Evolutionary conservation across 106 monocot genomes (phyloP).

Genomic region (Agapanthus africanus): DNA sequence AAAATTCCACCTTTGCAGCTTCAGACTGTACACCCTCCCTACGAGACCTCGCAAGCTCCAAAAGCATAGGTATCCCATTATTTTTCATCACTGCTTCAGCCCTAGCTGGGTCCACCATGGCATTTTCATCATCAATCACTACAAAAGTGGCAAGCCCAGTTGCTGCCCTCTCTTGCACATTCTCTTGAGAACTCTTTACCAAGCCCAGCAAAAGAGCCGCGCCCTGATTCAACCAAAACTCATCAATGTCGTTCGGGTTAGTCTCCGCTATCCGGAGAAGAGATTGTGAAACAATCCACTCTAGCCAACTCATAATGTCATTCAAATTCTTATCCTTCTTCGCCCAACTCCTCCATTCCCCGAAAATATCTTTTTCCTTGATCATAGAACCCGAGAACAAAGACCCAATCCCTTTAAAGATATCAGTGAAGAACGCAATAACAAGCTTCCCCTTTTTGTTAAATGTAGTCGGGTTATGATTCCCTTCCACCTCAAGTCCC

Average conservation of each 20-base stretch:
- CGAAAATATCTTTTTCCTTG: slow-evolving; percentile 2
- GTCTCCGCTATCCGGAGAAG: slow-evolving; percentile 72
- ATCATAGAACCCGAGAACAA: slow-evolving; percentile 21
- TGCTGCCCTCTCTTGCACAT: slow-evolving; percentile 92
- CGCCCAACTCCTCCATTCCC: background rate
- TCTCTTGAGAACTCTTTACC: slow-evolving; percentile 67
- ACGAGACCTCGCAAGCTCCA: slow-evolving; percentile 73
- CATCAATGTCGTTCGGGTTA: slow-evolving; percentile 49
- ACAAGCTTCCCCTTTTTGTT: slow-evolving; percentile 53
- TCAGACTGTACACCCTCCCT: slow-evolving; percentile 84
- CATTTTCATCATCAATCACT: slow-evolving; percentile 89
- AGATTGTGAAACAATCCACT: slow-evolving; percentile 77
- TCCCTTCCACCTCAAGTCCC: slow-evolving; percentile 41
- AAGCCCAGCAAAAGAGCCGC: slow-evolving; percentile 56
- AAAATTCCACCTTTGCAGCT: slow-evolving; percentile 73
- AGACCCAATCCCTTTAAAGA: slow-evolving; percentile 52
- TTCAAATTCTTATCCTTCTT: slow-evolving; percentile 30
- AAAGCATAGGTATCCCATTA: slow-evolving; percentile 77
- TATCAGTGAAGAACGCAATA: slow-evolving; percentile 45
- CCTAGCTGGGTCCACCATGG: slow-evolving; percentile 65
- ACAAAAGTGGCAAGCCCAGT: slow-evolving; percentile 89
- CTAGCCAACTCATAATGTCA: slow-evolving; percentile 76
- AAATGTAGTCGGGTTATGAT: slow-evolving; percentile 22
- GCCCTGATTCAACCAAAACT: slow-evolving; percentile 85
- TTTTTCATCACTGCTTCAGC: slow-evolving; percentile 82